phyloP scores from a whole-genome alignment of 306 rosid species.

The Lupinus albus region DNA sequence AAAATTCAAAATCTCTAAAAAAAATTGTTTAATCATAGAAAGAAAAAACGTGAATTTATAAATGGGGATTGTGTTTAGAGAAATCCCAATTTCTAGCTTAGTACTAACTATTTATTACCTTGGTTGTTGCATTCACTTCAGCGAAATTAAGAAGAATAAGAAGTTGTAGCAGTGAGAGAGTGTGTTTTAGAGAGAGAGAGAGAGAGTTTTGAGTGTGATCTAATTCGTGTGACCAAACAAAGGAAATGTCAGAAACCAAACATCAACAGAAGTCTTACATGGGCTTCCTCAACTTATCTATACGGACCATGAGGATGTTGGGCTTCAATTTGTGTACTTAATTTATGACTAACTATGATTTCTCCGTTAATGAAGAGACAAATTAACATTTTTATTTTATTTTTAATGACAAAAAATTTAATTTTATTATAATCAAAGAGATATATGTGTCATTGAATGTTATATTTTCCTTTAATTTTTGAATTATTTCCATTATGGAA shows the following conservation, averaged over 20 bases:
- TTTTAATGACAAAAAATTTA: too few relatives aligned
- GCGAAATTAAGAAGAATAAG: not conserved
- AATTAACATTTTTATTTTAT: too few relatives aligned
- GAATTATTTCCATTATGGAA: too few relatives aligned
- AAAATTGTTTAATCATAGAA: too few relatives aligned
- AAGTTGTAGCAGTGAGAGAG: not conserved
- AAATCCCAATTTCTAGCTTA: not conserved
- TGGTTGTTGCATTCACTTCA: constrained; percentile 38
- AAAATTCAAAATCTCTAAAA: not conserved
- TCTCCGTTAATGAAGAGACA: too few relatives aligned
- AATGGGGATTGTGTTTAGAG: not conserved
- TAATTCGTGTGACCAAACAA: not conserved
- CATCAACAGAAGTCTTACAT: not conserved
- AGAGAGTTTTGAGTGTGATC: too few relatives aligned
- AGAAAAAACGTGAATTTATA: not conserved
- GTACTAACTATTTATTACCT: not conserved
- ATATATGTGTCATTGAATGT: too few relatives aligned
- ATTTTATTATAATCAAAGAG: too few relatives aligned
- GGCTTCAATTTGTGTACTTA: not conserved
- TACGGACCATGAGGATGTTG: not conserved
- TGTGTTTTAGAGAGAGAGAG: too few relatives aligned
- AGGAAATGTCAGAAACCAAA: not conserved
- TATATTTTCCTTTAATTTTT: too few relatives aligned
- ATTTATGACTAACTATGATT: too few relatives aligned
- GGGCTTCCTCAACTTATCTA: not conserved